Evolutionary conservation across 768 basidiomycete species (phyloP).

Genomic region (Strobilomyces echinocephalus): DNA sequence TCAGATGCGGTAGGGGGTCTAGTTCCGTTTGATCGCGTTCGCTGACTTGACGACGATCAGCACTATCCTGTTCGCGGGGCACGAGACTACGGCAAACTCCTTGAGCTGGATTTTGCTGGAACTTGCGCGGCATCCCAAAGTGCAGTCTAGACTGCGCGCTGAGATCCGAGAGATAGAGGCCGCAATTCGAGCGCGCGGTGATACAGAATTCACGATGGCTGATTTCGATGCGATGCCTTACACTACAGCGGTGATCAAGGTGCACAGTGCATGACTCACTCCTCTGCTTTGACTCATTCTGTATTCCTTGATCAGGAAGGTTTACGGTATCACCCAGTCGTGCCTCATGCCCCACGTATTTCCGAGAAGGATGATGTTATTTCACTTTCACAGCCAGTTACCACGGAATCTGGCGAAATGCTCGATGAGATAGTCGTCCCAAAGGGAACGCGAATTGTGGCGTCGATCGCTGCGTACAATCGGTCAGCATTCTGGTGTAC

Average conservation of each 20-base stretch:
- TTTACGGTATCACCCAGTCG: conserved; percentile 45
- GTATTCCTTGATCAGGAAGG: conserved; percentile 35
- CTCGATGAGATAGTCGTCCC: conserved; percentile 44
- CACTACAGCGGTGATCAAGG: conserved; percentile 35
- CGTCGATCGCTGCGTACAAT: conserved; percentile 53
- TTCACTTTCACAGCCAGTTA: conserved; percentile 53
- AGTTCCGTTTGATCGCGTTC: not conserved
- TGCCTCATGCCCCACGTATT: conserved; percentile 50
- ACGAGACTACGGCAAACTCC: conserved; percentile 60
- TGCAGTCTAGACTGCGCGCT: conserved; percentile 55
- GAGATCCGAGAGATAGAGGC: conserved; percentile 14
- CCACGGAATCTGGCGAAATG: conserved; percentile 40
- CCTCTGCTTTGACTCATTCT: conserved; percentile 14
- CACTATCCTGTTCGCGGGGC: conserved; percentile 28
- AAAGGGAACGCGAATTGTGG: conserved; percentile 46
- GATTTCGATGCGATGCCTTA: conserved; percentile 54
- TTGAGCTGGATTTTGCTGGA: conserved; percentile 61
- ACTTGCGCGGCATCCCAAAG: conserved; percentile 51
- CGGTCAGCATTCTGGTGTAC: conserved; percentile 31
- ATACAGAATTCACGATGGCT: conserved; percentile 14
- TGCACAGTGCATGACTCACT: conserved; percentile 13
- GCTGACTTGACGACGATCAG: not conserved
- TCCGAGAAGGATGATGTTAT: conserved; percentile 51
- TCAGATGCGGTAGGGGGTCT: not conserved
- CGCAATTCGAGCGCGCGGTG: conserved; percentile 6